Base-by-base conservation (phyloP, 208 protist species). In the Wallacemonas sp. region DNA sequence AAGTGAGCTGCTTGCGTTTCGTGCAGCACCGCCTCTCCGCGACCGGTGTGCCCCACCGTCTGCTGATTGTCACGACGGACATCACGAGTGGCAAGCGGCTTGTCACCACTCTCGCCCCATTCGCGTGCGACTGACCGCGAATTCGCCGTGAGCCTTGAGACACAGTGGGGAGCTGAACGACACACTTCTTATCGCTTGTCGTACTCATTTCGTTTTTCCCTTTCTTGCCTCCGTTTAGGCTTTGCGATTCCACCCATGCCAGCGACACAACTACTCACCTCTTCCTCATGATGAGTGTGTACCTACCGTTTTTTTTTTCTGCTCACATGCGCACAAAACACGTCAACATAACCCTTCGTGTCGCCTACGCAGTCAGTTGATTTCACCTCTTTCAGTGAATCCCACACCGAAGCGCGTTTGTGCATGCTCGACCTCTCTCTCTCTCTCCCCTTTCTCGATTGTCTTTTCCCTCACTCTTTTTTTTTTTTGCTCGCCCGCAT, bases 1-100 rank as follows among this genome's bases (percentile, higher is more conserved):
- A 99, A 67, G 91, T 98, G 10, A 93, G 86, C 32, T 78, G 89
- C 13, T 33, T 99, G 22, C 85, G 97, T 52, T 95, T 89, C 63
- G 55, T 98, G 9, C 73, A 89, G 36, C 62, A 62, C 24, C 76
- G 73, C 38, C 66, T 88, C 13, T 69, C 78, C 2, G 71, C 78
- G 10, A 22, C 61, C 45, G 81, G 71, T 59, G 50, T 65, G 33
- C 62, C 71, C 38, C 75, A 80, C 39, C 63, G 73, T 30, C 79
- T 92, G 44, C 73, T 91, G 32, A 59, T 95, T 37, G 65, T 63
- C 2, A 67, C 77, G 22, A 93, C 87, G 12, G 76, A 89, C 62
- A 72, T 92, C 30, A 71, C 70, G 6, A 92, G 73, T 65, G 85
- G 89, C 2, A 83, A 75, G 34, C 66, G 69, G 10, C 53, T 94